A percentile compares a stretch with the other conserved stretches of the same genome.
Evolutionary conservation across 148 eudicot species (phyloP).

Genomic region (Rhododendron ferrugineum): DNA sequence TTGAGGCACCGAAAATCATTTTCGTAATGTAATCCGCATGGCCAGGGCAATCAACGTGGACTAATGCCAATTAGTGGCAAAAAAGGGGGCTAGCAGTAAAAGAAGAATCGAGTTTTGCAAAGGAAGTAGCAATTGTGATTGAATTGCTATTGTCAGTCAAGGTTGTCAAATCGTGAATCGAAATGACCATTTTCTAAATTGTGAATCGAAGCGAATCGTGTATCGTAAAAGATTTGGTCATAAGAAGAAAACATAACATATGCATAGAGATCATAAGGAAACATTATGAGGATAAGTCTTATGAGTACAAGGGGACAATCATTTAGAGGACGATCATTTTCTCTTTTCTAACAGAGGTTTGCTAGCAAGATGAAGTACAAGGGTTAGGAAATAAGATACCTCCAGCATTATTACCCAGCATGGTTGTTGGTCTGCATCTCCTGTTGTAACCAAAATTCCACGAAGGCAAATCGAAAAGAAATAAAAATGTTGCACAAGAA

Average conservation of each 20-base stretch:
- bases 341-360: background rate
- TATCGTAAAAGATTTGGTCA: too few species aligned
- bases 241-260: too few species aligned
- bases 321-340: background rate
- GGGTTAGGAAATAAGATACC: constrained; percentile 33
- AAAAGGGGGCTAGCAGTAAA: background rate
- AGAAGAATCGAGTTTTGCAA: background rate
- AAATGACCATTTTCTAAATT: too few species aligned
- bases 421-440: constrained; percentile 61
- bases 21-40: background rate
- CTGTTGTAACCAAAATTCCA: constrained; percentile 31
- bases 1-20: background rate
- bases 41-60: background rate
- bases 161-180: too few species aligned
- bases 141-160: background rate
- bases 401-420: constrained; percentile 99
- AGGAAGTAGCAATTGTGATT: background rate
- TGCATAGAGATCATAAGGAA: too few species aligned
- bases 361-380: background rate
- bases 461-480: constrained; percentile 7
- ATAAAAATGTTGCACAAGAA: background rate
- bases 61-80: background rate
- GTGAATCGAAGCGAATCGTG: too few species aligned
- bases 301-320: too few species aligned
- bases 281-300: too few species aligned